Evolutionary conservation across 2,329 filamentous ascomycete species (phyloP).

Genomic region (Emericellopsis atlantica): DNA sequence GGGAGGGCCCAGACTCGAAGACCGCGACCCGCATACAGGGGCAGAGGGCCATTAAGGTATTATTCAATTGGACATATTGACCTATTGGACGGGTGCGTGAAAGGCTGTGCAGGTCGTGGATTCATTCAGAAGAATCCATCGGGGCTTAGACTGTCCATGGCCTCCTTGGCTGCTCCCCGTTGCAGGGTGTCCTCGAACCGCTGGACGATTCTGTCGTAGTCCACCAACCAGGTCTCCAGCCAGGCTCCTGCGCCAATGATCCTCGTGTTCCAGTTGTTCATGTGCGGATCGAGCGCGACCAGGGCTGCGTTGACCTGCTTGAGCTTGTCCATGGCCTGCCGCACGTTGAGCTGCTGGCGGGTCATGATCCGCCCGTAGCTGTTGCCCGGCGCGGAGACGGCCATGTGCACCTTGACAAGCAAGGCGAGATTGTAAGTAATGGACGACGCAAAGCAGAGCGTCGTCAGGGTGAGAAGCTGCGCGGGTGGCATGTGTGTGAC

Average conservation of each 20-base stretch:
- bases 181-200: background rate
- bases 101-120: no score
- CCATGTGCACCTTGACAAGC: background rate
- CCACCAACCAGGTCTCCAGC: conserved; percentile 1
- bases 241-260: background rate
- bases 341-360: background rate
- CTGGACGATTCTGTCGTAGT: background rate
- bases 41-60: no score
- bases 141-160: no score
- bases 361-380: background rate
- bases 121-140: no score
- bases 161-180: background rate
- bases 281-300: background rate
- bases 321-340: background rate
- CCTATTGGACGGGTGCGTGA: no score
- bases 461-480: background rate
- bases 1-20: no score
- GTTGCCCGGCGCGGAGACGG: background rate
- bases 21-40: no score
- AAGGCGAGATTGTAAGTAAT: background rate
- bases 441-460: background rate
- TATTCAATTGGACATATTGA: no score
- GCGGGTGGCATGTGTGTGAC: background rate
- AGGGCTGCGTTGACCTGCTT: background rate
- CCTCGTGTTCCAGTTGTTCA: background rate